Conservation (phyloP, 2,329 filamentous ascomycete genomes). For the Gliomastix tumulicola region DNA sequence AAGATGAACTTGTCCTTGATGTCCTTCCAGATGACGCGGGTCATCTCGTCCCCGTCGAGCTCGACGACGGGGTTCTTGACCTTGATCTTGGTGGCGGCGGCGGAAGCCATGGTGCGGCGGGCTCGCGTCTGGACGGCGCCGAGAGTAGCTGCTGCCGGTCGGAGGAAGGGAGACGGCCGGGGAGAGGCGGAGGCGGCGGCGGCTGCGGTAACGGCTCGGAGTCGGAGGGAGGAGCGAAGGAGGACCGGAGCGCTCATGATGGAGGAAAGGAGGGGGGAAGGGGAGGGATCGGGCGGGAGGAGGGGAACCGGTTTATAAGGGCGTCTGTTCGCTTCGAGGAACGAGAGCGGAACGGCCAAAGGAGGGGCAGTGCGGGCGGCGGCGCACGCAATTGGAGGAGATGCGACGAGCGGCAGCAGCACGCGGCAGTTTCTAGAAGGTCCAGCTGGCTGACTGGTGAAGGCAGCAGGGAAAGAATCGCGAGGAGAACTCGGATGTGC, state of each 20-base stretch:
- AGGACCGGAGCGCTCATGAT: constrained; percentile 19
- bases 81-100: constrained; percentile 80
- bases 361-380: too few species aligned
- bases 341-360: too few species aligned
- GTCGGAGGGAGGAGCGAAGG: constrained; percentile 17
- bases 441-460: too few species aligned
- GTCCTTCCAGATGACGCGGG: constrained; percentile 95
- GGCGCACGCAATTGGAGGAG: too few species aligned
- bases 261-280: constrained; percentile 13
- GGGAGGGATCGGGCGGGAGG: too few species aligned
- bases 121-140: constrained; percentile 31
- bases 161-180: constrained; percentile 28
- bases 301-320: too few species aligned
- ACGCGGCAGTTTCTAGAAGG: too few species aligned
- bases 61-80: constrained; percentile 99
- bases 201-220: constrained; percentile 9
- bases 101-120: constrained; percentile 56
- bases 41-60: constrained; percentile 95
- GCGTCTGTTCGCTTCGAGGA: too few species aligned
- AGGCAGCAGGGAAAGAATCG: neutral
- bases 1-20: constrained; percentile 99
- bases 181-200: constrained; percentile 16
- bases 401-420: too few species aligned
- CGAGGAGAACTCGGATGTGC: constrained; percentile 1
- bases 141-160: constrained; percentile 52